Evolutionary conservation across 1,284 basidiomycete genomes (phyloP).

Genomic region (Ustilago loliicola): DNA sequence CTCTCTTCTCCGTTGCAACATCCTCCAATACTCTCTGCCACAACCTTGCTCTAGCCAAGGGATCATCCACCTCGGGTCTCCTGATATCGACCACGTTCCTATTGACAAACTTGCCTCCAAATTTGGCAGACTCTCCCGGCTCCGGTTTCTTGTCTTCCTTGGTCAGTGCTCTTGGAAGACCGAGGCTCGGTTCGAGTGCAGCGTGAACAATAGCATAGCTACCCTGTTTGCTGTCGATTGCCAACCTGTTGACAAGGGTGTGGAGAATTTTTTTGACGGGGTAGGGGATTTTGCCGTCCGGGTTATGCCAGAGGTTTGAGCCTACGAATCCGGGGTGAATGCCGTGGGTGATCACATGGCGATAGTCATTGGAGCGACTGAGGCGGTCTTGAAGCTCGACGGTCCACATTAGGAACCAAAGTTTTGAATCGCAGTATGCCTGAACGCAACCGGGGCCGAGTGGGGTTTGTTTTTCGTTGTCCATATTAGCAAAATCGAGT

Average conservation of each 20-base stretch:
- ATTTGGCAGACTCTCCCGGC: conserved; percentile 42
- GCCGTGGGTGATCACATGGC: conserved; percentile 59
- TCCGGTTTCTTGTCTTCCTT: conserved; percentile 11
- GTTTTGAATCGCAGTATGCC: conserved; percentile 59
- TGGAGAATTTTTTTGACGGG: conserved; percentile 14
- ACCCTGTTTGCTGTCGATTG: conserved; percentile 52
- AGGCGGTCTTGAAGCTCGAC: conserved; percentile 60
- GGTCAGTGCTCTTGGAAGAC: conserved; percentile 34
- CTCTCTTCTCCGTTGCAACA: conserved; percentile 28
- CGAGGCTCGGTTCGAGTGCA: conserved; percentile 44
- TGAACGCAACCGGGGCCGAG: conserved; percentile 47
- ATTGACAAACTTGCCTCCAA: conserved; percentile 60
- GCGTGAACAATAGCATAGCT: conserved; percentile 49
- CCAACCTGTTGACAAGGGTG: conserved; percentile 7
- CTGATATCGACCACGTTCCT: conserved; percentile 34
- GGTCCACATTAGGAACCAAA: conserved; percentile 60
- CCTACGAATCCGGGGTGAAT: conserved; percentile 60
- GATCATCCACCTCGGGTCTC: conserved; percentile 57
- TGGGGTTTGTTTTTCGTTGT: conserved; percentile 51
- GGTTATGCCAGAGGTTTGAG: conserved; percentile 56
- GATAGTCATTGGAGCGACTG: conserved; percentile 46
- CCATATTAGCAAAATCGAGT: conserved; percentile 60
- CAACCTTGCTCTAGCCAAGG: conserved; percentile 47
- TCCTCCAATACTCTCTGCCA: conserved; percentile 56
- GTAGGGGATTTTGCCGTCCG: conserved; percentile 13